A percentile compares a stretch with the other conserved stretches of the same genome.
Conservation (phyloP, 768 basidiomycete species). For the Boletus pseudo-olivaceus region DNA sequence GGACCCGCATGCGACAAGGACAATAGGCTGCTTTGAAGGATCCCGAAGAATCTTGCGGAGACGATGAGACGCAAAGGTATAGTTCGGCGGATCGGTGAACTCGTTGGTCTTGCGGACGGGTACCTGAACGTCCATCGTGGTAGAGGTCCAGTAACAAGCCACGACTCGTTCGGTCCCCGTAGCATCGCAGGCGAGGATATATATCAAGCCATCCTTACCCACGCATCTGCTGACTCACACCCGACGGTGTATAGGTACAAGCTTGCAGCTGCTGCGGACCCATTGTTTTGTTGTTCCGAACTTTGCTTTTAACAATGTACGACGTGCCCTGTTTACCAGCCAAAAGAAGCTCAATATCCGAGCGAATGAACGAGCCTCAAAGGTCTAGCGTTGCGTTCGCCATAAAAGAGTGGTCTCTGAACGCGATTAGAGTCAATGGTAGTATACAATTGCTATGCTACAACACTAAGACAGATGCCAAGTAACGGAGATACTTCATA, state of each 20-base stretch:
- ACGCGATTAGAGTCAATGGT: slow-evolving; percentile 1
- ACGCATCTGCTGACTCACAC: slow-evolving; percentile 8
- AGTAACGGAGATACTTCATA: neutral
- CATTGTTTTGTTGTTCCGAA: too few species aligned
- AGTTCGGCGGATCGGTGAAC: slow-evolving; percentile 65
- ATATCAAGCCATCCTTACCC: slow-evolving; percentile 22
- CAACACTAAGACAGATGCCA: slow-evolving; percentile 15
- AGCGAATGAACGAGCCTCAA: neutral
- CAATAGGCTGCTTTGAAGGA: slow-evolving; percentile 74
- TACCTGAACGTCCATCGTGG: slow-evolving; percentile 26
- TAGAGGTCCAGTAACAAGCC: slow-evolving; percentile 8
- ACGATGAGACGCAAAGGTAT: slow-evolving; percentile 65
- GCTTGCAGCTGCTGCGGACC: too few species aligned
- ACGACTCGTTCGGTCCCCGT: neutral
- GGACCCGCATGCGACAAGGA: slow-evolving; percentile 95
- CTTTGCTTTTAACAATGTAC: neutral
- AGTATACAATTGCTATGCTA: slow-evolving; percentile 26
- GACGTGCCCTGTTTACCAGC: neutral
- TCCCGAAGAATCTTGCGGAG: slow-evolving; percentile 56
- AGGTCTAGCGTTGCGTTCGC: neutral
- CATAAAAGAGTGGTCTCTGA: neutral
- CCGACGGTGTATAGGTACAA: too few species aligned
- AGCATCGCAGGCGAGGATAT: neutral
- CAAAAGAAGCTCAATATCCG: neutral
- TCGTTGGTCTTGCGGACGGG: slow-evolving; percentile 18